Base-by-base conservation (phyloP, 2,329 filamentous ascomycete species). In the Penicillium sp. region DNA sequence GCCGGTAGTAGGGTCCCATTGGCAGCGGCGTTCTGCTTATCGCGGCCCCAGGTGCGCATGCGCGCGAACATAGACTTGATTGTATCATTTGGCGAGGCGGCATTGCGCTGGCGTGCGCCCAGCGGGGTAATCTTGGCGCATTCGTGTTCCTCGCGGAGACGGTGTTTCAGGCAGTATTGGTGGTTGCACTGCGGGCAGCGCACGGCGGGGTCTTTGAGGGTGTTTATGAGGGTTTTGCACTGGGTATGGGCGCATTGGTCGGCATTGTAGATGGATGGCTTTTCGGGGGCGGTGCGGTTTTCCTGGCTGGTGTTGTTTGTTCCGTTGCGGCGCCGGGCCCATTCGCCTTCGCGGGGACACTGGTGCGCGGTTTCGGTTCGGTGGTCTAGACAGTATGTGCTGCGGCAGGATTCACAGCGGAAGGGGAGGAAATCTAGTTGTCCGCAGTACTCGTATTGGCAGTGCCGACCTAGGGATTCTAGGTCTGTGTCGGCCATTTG, bases 371-470 rank as follows among this genome's bases (percentile, higher is more conserved):
- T 84, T 79, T 97, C 93, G 68, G 86, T 89, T 55, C 93, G 90
- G 81, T 99, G 94, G 72, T 97, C 93, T 65, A 96, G 89, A 75
- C 96, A 99, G 79, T 87, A 99, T 17, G 89, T 93, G 58, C 82
- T 81, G 69, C 79, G 84, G 78, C 94, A 99, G 66, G 90, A 94
- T 73, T 96, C 90, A 79, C 94, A 99, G 71, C 87, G 84, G 76
- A 97, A 97, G 4, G 94, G 94, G 5, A 99, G 86, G 75, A 99
- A 97, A 77, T 97, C 94, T 60, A 97, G 89, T 72, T 94, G 90
- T 73, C 93, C 89, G 82, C 94, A 99, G 81, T 91, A 96, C 64
- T 89, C 81, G 77, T 90, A 88, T 75, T 97, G 87, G 83, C 94
- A 99, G 80, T 97, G 93, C 61, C 86, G 86, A 75, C 94, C 94